Evolutionary conservation across 805 yeast species (phyloP).

Genomic region (Cyberlindnera bimundalis): DNA sequence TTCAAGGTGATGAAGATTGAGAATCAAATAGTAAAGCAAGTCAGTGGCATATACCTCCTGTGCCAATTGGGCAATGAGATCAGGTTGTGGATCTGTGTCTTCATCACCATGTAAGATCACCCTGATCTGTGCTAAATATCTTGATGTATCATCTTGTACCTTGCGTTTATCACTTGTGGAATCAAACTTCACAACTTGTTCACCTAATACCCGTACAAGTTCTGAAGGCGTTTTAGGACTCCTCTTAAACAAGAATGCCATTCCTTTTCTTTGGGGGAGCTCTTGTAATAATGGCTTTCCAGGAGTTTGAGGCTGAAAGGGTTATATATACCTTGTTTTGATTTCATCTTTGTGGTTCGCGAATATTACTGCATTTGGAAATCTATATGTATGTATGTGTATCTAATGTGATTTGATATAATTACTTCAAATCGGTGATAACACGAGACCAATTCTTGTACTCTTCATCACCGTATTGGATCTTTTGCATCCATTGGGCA

Average conservation of each 20-base stretch:
- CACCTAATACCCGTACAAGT: constrained; percentile 70
- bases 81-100: constrained; percentile 51
- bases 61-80: constrained; percentile 60
- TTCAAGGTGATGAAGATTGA: constrained; percentile 63
- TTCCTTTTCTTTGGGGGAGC: no score
- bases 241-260: constrained; percentile 79
- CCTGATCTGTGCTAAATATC: constrained; percentile 62
- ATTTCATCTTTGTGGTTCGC: constrained; percentile 2
- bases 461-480: constrained; percentile 84
- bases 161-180: constrained; percentile 35
- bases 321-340: background rate
- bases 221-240: constrained; percentile 90
- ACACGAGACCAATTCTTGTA: constrained; percentile 50
- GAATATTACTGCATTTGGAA: no score
- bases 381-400: no score
- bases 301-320: no score
- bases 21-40: constrained; percentile 57
- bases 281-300: no score
- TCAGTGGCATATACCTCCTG: constrained; percentile 77
- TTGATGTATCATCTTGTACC: constrained; percentile 69
- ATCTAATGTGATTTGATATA: no score
- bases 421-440: constrained; percentile 28
- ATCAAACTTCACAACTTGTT: constrained; percentile 59
- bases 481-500: constrained; percentile 80
- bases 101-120: constrained; percentile 68